Evolutionary conservation across 208 protist species (phyloP).

Genomic region (Leishmania tropica): DNA sequence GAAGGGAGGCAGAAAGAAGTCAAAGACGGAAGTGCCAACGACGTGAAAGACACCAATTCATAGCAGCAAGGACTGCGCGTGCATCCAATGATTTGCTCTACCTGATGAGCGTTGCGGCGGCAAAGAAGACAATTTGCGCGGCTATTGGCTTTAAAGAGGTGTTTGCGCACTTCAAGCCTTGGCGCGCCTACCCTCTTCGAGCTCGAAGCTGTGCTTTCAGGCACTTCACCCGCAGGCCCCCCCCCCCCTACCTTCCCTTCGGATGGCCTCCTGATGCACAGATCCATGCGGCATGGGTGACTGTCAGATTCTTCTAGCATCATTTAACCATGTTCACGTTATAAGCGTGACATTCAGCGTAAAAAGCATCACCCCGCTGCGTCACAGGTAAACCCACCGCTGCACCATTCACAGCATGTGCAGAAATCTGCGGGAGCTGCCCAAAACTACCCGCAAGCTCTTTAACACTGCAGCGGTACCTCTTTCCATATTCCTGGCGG

Average conservation of each 20-base stretch:
- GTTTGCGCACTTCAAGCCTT: neutral
- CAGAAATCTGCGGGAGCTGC: too few species aligned
- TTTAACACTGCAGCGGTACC: too few species aligned
- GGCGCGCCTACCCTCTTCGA: neutral
- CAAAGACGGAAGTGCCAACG: neutral
- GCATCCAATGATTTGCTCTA: neutral
- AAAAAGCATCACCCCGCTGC: neutral
- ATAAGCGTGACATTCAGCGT: neutral
- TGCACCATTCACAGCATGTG: too few species aligned
- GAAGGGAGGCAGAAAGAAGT: neutral
- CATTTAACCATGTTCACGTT: neutral
- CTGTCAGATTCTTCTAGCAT: neutral
- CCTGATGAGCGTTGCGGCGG: neutral
- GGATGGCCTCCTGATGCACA: neutral
- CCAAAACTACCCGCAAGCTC: too few species aligned
- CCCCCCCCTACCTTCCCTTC: neutral
- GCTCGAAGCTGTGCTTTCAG: neutral
- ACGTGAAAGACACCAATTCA: neutral
- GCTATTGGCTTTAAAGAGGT: neutral
- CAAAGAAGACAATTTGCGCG: neutral
- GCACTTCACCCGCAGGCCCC: neutral
- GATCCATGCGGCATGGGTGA: neutral
- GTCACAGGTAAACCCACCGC: neutral
- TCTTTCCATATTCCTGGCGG: too few species aligned
- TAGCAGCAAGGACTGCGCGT: neutral